Base-by-base conservation (phyloP, 495 filamentous ascomycete genomes). In the Aspergillus carlsbadensis region DNA sequence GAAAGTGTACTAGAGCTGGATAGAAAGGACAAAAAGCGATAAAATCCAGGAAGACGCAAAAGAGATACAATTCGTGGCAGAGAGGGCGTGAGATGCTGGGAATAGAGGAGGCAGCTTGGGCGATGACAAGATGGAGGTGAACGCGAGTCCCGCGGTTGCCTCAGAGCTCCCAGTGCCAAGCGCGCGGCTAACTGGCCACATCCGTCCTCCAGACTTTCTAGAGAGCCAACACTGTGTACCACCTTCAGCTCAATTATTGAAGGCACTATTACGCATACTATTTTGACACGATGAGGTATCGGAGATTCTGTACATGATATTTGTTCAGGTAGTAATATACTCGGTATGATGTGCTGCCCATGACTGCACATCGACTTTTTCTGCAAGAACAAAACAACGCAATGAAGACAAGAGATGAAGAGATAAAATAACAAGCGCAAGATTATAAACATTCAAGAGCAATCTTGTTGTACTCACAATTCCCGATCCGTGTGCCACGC, bases 391-490 rank as follows among this genome's bases (percentile, higher is more conserved):
- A 56, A 53, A 53, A 57, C 42, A 57, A 54, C 49, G 8, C 21
- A 50, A 57, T 31, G 51, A 63, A 51, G 40, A 60, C 42, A 59
- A 34, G 40, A 49, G 18, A 33, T 21, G 21, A 57, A 60, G 33
- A 51, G 51, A 29, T 51, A 57, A 5, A 45, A 39, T 44, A 57
- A 59, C 34, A 53, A 4, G 44, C 42, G 44, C 56, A 45, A 37
- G 55, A 70, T 62, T 73, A 75, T 75, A 53, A 63, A 75, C 70
- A 68, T 55, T 29, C 54, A 52, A 71, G 57, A 70, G 70, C 69
- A 69, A 67, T 68, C 59, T 66, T 69, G 61, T 65, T 55, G 65
- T 66, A 68, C 68, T 65, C 70, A 70, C 67, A 66, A 63, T 68
- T 62, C 69, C 62, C 56, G 40, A 61, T 55, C 57, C 52, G 35